Evolutionary conservation across 306 rosid species (phyloP).

Genomic region (Fragaria nilgerrensis): DNA sequence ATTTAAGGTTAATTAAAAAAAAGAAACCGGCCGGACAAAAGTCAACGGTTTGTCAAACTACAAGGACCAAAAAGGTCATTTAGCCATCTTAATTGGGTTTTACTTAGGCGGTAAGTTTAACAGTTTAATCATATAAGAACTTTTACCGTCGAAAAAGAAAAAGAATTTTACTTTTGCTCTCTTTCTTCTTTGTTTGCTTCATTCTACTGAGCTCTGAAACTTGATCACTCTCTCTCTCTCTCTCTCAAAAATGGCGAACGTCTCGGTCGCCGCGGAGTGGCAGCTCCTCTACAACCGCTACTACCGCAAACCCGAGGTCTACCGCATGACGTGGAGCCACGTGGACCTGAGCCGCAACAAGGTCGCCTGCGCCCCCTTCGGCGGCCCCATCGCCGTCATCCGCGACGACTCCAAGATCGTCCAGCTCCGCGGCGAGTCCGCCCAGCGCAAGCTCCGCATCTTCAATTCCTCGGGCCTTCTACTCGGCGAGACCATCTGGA

Average conservation of each 20-base stretch:
- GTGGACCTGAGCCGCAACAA: conserved; percentile 83
- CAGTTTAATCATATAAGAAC: neutral
- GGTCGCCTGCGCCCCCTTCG: conserved; percentile 90
- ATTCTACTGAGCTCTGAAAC: neutral
- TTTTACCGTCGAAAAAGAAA: neutral
- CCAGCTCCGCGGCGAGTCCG: conserved; percentile 92
- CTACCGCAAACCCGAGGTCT: conserved; percentile 85
- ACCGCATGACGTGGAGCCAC: conserved; percentile 74
- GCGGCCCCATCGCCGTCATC: conserved; percentile 89
- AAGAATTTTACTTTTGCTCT: neutral
- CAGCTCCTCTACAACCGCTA: conserved; percentile 91
- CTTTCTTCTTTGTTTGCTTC: neutral
- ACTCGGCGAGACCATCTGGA: conserved; percentile 80
- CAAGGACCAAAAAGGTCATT: neutral
- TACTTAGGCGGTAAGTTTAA: neutral
- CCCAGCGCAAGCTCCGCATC: conserved; percentile 90
- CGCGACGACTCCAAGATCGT: conserved; percentile 98
- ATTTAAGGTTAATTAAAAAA: no score
- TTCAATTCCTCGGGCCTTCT: conserved; percentile 70
- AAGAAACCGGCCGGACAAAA: no score
- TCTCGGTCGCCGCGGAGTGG: conserved; percentile 98
- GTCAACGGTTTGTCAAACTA: neutral
- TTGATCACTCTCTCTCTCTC: neutral
- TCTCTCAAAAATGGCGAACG: conserved; percentile 59
- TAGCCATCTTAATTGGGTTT: neutral